A percentile compares a stretch with the other conserved stretches of the same genome.
Conservation (phyloP, 2,329 filamentous ascomycete species). For the Ceratocystis alfenasii region DNA sequence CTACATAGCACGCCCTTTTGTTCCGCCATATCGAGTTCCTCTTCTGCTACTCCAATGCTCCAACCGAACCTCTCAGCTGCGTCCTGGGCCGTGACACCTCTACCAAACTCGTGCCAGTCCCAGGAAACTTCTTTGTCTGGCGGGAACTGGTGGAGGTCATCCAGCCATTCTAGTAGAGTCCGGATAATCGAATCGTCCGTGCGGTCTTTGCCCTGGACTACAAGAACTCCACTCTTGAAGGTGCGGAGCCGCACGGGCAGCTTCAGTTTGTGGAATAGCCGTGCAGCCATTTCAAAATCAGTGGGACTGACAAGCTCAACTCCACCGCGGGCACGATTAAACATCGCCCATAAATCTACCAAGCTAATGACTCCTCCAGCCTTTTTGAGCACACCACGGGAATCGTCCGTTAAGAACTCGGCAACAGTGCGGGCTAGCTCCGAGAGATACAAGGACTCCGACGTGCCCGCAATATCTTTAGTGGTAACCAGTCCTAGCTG, state of each 20-base stretch:
- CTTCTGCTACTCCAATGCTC: slow-evolving; percentile 91
- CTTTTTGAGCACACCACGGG: slow-evolving; percentile 60
- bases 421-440: slow-evolving; percentile 75
- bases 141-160: slow-evolving; percentile 54
- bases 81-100: slow-evolving; percentile 81
- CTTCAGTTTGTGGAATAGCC: slow-evolving; percentile 75
- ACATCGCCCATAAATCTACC: slow-evolving; percentile 86
- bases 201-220: slow-evolving; percentile 77
- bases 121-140: slow-evolving; percentile 54
- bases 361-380: slow-evolving; percentile 82
- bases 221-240: slow-evolving; percentile 88
- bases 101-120: slow-evolving; percentile 68
- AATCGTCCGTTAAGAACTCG: slow-evolving; percentile 80
- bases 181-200: slow-evolving; percentile 84
- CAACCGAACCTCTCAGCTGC: slow-evolving; percentile 83
- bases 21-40: slow-evolving; percentile 95
- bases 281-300: slow-evolving; percentile 83
- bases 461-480: slow-evolving; percentile 75
- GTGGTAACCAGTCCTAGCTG: slow-evolving; percentile 85
- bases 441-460: slow-evolving; percentile 78
- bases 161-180: slow-evolving; percentile 64
- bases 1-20: slow-evolving; percentile 77
- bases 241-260: slow-evolving; percentile 75
- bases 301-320: slow-evolving; percentile 86
- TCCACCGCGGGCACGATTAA: slow-evolving; percentile 83